Conservation (phyloP, 805 yeast species). For the Tetrapisispora phaffii region DNA sequence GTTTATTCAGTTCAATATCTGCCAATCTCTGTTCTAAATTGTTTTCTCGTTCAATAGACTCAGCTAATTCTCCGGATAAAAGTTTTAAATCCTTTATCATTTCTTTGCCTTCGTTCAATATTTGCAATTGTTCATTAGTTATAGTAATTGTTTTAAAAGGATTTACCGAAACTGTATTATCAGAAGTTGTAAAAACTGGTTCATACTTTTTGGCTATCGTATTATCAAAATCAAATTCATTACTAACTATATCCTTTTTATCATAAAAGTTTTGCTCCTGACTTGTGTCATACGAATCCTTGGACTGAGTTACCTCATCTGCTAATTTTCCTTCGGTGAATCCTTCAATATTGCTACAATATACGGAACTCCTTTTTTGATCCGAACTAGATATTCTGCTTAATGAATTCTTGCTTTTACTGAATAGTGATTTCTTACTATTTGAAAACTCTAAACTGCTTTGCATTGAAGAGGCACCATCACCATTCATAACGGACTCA, state of each 20-base stretch:
- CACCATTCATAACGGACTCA: neutral
- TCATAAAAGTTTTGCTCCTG: neutral
- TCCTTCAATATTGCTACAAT: neutral
- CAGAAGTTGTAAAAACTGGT: slow-evolving; percentile 9
- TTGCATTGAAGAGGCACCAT: slow-evolving; percentile 1
- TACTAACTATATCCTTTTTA: slow-evolving; percentile 7
- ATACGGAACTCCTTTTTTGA: neutral
- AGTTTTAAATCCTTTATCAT: slow-evolving; percentile 55
- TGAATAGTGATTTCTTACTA: neutral
- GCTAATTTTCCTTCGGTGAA: neutral
- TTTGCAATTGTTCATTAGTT: slow-evolving; percentile 51
- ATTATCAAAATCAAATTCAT: slow-evolving; percentile 19
- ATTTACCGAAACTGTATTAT: neutral
- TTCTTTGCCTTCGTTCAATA: slow-evolving; percentile 49
- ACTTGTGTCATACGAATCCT: neutral
- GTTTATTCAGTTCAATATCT: neutral
- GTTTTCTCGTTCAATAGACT: slow-evolving; percentile 62
- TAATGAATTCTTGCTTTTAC: neutral
- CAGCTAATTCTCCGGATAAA: slow-evolving; percentile 63
- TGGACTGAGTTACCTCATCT: neutral
- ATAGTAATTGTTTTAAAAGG: slow-evolving; percentile 30
- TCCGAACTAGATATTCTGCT: neutral
- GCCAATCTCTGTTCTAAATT: slow-evolving; percentile 39
- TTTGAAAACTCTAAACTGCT: neutral
- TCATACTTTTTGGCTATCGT: slow-evolving; percentile 9